phyloP scores from a whole-genome alignment of 192 early-diverging fungal species.

The Entrophospora sp. region DNA sequence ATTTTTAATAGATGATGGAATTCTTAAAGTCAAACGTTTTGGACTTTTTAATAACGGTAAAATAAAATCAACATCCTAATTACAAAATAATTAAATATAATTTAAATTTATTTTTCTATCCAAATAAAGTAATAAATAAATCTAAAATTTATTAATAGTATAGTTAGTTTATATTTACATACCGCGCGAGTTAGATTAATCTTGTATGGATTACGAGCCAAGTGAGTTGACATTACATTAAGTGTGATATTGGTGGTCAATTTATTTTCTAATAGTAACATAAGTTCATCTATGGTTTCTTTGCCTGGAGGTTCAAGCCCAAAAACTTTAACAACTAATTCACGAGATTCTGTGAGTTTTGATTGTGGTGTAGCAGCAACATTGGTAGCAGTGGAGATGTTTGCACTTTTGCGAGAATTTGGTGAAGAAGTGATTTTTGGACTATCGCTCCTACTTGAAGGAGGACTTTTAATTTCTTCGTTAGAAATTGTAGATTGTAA shows the following conservation, averaged over 20 bases:
- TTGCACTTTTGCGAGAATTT: constrained; percentile 25
- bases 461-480: constrained; percentile 24
- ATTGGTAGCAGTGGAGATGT: too few relatives aligned
- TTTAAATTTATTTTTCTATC: background rate
- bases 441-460: constrained; percentile 25
- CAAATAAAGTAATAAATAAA: background rate
- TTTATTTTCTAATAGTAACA: constrained; percentile 52
- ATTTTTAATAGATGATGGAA: constrained; percentile 47
- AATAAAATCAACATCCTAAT: constrained; percentile 72
- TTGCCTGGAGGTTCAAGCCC: constrained; percentile 52
- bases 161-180: too few relatives aligned
- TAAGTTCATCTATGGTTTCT: constrained; percentile 53
- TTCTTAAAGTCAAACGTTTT: constrained; percentile 28
- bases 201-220: constrained; percentile 54
- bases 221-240: constrained; percentile 48
- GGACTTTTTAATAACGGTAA: constrained; percentile 49
- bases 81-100: background rate
- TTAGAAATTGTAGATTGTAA: too few relatives aligned
- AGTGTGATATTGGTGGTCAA: constrained; percentile 55
- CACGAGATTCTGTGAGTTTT: constrained; percentile 31
- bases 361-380: constrained; percentile 17
- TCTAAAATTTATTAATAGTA: too few relatives aligned
- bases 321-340: constrained; percentile 60
- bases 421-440: constrained; percentile 31
- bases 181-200: constrained; percentile 54